Conservation (phyloP, 805 yeast species). For the Wickerhamiella vanderwaltii region DNA sequence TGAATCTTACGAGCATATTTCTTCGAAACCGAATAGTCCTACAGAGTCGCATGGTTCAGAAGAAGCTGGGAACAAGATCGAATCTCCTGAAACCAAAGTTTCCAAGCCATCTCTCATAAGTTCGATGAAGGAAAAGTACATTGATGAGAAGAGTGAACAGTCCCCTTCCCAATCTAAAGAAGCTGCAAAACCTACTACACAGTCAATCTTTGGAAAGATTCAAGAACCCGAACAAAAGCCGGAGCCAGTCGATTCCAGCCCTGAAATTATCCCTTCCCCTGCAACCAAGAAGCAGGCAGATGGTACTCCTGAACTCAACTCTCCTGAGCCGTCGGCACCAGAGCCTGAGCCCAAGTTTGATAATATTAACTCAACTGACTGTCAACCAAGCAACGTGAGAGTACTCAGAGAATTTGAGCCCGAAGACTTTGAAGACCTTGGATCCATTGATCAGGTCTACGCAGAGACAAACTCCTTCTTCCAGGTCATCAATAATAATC, state of each 20-base stretch:
- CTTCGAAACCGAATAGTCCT: background rate
- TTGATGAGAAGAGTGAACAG: too few species aligned
- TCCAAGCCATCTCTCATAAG: too few species aligned
- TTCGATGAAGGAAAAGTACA: too few species aligned
- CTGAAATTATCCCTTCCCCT: background rate
- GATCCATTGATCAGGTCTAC: conserved; percentile 15
- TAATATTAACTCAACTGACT: conserved; percentile 1
- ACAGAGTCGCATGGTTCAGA: too few species aligned
- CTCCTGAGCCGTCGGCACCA: background rate
- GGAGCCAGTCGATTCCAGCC: background rate
- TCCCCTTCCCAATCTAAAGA: too few species aligned
- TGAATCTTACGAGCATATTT: background rate
- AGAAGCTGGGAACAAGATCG: too few species aligned
- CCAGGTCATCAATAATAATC: conserved; percentile 18
- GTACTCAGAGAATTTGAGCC: background rate
- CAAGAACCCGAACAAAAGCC: too few species aligned
- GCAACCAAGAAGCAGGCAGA: background rate
- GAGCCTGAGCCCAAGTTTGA: background rate
- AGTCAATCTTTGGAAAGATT: too few species aligned
- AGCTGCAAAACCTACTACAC: too few species aligned
- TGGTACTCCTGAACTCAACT: background rate
- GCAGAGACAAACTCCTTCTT: conserved; percentile 17
- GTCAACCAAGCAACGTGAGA: background rate
- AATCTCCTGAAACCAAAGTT: too few species aligned
- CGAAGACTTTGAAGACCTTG: background rate